Conservation (phyloP, 805 yeast genomes). For the Spathaspora arborariae region DNA sequence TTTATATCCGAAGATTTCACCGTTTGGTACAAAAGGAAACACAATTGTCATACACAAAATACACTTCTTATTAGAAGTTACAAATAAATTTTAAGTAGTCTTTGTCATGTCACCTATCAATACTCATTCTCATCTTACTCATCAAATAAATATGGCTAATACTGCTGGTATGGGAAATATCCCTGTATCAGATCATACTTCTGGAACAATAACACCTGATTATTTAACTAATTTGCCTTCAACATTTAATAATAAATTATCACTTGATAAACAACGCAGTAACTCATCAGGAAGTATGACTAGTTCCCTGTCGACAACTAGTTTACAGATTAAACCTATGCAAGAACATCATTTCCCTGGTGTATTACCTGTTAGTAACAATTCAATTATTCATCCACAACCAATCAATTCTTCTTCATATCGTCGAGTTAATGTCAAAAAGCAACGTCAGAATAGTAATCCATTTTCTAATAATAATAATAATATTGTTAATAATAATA, state of each 20-base stretch:
- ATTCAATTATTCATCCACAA: conserved; percentile 2
- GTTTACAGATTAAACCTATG: background rate
- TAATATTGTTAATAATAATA: no score
- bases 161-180: background rate
- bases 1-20: background rate
- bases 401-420: conserved; percentile 4
- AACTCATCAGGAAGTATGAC: conserved; percentile 1
- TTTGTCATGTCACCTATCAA: background rate
- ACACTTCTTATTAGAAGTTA: background rate
- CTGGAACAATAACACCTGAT: background rate
- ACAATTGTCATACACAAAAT: background rate
- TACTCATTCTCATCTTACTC: background rate
- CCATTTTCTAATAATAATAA: background rate
- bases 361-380: background rate
- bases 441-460: background rate
- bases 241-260: background rate
- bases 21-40: background rate
- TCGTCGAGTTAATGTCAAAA: conserved; percentile 1
- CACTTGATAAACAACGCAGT: background rate
- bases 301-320: background rate
- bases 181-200: background rate
- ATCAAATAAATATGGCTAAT: background rate
- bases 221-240: background rate
- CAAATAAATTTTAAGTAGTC: background rate
- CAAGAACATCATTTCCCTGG: background rate